Evolutionary conservation across 805 yeast species (phyloP).

Genomic region (Sporopachydermia lactativora): DNA sequence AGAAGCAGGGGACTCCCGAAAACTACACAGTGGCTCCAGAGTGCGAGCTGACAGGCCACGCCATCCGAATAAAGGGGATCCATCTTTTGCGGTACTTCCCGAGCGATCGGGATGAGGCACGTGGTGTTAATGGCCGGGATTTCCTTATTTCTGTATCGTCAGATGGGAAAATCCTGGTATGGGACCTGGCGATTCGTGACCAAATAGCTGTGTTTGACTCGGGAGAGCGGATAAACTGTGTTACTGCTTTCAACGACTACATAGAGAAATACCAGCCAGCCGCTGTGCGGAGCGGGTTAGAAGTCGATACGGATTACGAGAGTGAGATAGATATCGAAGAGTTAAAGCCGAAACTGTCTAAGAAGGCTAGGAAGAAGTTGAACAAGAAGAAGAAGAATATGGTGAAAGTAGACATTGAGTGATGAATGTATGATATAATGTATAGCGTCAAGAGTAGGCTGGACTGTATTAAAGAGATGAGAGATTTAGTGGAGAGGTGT

Average conservation of each 20-base stretch:
- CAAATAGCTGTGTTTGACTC: constrained; percentile 84
- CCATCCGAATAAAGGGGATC: constrained; percentile 74
- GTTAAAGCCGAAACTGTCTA: constrained; percentile 25
- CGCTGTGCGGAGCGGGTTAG: constrained; percentile 41
- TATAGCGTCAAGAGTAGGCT: too few species aligned
- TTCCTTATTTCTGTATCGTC: constrained; percentile 75
- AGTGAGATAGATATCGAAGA: constrained; percentile 37
- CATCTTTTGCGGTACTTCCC: constrained; percentile 26
- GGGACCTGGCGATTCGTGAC: constrained; percentile 59
- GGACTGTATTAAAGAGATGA: too few species aligned
- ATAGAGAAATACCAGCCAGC: constrained; percentile 47
- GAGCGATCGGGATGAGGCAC: constrained; percentile 7
- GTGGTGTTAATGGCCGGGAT: constrained; percentile 19
- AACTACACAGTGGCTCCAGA: constrained; percentile 26
- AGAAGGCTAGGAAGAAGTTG: constrained; percentile 9
- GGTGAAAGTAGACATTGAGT: constrained; percentile 4
- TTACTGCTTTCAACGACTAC: constrained; percentile 51
- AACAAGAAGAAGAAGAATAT: constrained; percentile 9
- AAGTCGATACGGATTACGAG: constrained; percentile 21
- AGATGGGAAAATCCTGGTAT: constrained; percentile 85
- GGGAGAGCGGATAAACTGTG: constrained; percentile 85
- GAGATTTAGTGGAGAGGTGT: too few species aligned
- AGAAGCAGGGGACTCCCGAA: constrained; percentile 11
- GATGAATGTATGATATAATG: neutral
- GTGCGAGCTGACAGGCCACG: constrained; percentile 63